Conservation (phyloP, 768 basidiomycete genomes). For the Gymnopilus dilepis region DNA sequence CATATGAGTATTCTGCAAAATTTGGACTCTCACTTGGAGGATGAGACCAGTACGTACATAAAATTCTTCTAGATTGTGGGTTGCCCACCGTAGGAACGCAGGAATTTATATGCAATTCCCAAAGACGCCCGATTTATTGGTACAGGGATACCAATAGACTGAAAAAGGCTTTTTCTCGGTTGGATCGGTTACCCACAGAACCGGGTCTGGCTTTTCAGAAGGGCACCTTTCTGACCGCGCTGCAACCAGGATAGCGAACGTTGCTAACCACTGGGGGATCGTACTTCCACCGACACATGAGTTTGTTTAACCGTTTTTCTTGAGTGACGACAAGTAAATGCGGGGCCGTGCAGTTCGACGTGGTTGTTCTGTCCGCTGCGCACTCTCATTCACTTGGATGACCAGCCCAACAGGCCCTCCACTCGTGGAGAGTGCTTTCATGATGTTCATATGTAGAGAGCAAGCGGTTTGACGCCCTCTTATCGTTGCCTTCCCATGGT, state of each 20-base stretch:
- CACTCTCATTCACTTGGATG: too few species aligned
- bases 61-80: constrained; percentile 25
- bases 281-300: background rate
- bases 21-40: background rate
- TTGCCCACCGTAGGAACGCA: constrained; percentile 14
- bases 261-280: constrained; percentile 9
- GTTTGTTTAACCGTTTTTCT: background rate
- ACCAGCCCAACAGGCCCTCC: background rate
- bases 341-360: background rate
- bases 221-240: constrained; percentile 12
- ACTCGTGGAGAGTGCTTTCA: background rate
- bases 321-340: background rate
- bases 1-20: constrained; percentile 7
- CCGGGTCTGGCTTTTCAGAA: constrained; percentile 19
- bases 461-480: background rate
- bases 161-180: constrained; percentile 21
- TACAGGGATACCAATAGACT: constrained; percentile 7
- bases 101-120: constrained; percentile 23
- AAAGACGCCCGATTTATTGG: constrained; percentile 20
- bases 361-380: too few species aligned
- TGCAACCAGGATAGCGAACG: constrained; percentile 17
- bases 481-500: constrained; percentile 25
- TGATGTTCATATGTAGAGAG: background rate
- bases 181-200: constrained; percentile 22
- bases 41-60: constrained; percentile 14